Conservation (phyloP, 106 monocot species). For the Allium cepa region DNA sequence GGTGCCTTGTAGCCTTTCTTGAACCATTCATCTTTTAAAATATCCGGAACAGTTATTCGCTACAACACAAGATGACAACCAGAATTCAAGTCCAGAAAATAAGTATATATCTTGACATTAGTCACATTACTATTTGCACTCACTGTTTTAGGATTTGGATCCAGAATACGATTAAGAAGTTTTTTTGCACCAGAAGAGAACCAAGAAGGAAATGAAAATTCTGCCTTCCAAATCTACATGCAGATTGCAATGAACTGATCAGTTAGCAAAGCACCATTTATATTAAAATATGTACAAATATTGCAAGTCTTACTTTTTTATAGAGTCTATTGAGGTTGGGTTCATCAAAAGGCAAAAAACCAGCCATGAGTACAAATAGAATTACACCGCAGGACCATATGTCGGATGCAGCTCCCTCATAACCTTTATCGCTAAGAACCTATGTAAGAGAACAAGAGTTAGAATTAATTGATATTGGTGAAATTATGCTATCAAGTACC, state of each 20-base stretch:
- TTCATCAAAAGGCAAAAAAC: slow-evolving; percentile 89
- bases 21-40: slow-evolving; percentile 86
- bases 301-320: slow-evolving; percentile 33
- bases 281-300: neutral
- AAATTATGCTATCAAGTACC: too few species aligned
- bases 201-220: slow-evolving; percentile 55
- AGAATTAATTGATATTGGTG: neutral
- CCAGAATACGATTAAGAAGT: slow-evolving; percentile 69
- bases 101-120: neutral
- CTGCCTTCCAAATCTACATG: slow-evolving; percentile 68
- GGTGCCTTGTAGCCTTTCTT: slow-evolving; percentile 69
- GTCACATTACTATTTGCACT: slow-evolving; percentile 8
- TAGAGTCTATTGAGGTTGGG: slow-evolving; percentile 48
- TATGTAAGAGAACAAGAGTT: slow-evolving; percentile 7
- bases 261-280: too few species aligned
- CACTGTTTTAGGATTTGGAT: slow-evolving; percentile 73
- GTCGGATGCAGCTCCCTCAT: slow-evolving; percentile 74
- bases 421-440: slow-evolving; percentile 90
- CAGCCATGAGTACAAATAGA: slow-evolving; percentile 91
- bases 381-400: slow-evolving; percentile 97
- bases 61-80: slow-evolving; percentile 12
- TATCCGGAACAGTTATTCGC: slow-evolving; percentile 67
- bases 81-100: neutral
- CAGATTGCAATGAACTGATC: neutral
- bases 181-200: slow-evolving; percentile 76